phyloP scores from a whole-genome alignment of 371 early-diverging fungal species.

The Batrachochytrium dendrobatidis region DNA sequence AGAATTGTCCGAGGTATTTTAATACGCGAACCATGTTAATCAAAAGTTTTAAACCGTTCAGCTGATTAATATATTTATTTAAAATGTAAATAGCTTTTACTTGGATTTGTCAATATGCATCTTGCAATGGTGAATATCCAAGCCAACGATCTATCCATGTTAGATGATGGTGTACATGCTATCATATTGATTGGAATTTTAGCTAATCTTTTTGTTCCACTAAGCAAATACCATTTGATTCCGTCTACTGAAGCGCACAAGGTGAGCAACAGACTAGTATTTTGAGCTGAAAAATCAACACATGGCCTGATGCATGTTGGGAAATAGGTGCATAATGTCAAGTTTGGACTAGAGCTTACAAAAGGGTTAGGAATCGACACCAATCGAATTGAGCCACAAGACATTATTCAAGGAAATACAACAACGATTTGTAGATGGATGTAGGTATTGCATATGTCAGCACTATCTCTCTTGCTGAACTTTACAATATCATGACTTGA shows the following conservation, averaged over 20 bases:
- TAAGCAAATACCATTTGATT: constrained; percentile 14
- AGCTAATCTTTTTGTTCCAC: constrained; percentile 24
- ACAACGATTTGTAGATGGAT: constrained; percentile 9
- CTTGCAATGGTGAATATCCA: constrained; percentile 15
- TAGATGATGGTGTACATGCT: constrained; percentile 18
- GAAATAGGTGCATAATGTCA: background rate
- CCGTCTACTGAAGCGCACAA: constrained; percentile 9
- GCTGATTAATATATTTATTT: too few species aligned
- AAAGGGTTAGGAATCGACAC: constrained; percentile 13
- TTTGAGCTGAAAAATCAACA: background rate
- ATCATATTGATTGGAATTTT: constrained; percentile 21
- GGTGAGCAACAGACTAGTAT: background rate
- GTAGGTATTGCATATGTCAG: constrained; percentile 5
- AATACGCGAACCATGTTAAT: too few species aligned
- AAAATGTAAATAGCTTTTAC: constrained; percentile 11
- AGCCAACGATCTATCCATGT: constrained; percentile 10
- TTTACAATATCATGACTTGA: too few species aligned
- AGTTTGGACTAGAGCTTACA: constrained; percentile 14
- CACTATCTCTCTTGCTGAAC: too few species aligned
- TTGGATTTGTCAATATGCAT: constrained; percentile 18
- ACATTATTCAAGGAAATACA: constrained; percentile 3
- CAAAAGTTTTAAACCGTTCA: background rate
- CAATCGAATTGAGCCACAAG: constrained; percentile 8
- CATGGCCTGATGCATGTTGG: too few species aligned
- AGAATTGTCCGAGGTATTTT: constrained; percentile 17